Percentiles rank a stretch among this genome's conserved stretches.
Conservation (phyloP, 768 basidiomycete species). For the Pleurotus citrinopileatus region DNA sequence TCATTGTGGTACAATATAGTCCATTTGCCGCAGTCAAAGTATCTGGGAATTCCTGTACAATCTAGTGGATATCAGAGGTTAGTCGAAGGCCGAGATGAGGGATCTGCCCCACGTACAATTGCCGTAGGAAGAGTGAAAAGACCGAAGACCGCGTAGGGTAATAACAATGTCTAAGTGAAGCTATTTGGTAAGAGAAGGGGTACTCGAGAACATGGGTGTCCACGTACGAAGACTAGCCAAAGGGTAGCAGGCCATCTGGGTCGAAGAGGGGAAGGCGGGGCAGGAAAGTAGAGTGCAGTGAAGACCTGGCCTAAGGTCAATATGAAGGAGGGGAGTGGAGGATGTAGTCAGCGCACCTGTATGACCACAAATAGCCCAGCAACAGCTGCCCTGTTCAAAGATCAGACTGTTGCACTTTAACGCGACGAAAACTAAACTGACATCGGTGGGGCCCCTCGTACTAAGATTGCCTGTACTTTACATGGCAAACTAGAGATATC, state of each 20-base stretch:
- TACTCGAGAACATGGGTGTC: not conserved
- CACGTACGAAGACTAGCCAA: conserved; percentile 15
- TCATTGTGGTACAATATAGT: conserved; percentile 45
- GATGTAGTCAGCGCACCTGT: conserved; percentile 25
- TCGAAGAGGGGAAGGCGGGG: conserved; percentile 1
- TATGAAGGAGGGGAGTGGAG: not conserved
- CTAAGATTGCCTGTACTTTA: conserved; percentile 48
- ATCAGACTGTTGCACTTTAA: conserved; percentile 7
- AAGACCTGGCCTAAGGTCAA: not conserved
- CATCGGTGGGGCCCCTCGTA: conserved; percentile 54
- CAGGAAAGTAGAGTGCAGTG: conserved; percentile 3
- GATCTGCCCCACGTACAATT: conserved; percentile 28
- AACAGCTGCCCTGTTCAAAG: conserved; percentile 32
- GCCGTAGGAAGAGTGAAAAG: conserved; percentile 26
- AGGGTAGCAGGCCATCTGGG: conserved; percentile 7
- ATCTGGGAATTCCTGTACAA: conserved; percentile 18
- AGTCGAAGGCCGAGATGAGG: conserved; percentile 5
- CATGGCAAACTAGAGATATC: conserved; percentile 35
- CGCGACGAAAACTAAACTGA: conserved; percentile 22
- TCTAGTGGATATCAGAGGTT: conserved; percentile 7
- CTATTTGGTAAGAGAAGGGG: not conserved
- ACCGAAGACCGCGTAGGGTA: conserved; percentile 38
- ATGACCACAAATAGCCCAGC: conserved; percentile 39
- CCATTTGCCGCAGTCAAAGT: conserved; percentile 34
- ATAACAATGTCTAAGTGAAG: conserved; percentile 20